phyloP scores from a whole-genome alignment of 768 basidiomycete species.

The Dentipellis fragilis region DNA sequence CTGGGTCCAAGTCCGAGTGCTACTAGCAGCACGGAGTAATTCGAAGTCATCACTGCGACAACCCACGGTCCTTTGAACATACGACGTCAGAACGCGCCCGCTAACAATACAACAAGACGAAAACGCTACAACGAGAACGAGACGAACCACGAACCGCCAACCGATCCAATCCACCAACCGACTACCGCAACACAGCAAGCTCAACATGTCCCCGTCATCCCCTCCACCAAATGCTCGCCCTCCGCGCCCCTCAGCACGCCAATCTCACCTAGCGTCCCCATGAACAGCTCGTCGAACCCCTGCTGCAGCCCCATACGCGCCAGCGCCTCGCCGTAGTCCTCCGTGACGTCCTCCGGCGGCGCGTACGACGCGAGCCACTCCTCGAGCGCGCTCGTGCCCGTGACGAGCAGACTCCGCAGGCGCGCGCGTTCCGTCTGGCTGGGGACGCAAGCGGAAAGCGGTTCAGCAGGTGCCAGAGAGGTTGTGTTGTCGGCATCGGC shows the following conservation, averaged over 20 bases:
- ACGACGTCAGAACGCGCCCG: no score
- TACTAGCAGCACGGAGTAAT: no score
- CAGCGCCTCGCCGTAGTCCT: slow-evolving; percentile 28
- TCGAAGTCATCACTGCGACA: no score
- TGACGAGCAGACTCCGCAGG: slow-evolving; percentile 55
- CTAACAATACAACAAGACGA: no score
- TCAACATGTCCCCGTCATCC: slow-evolving; percentile 3
- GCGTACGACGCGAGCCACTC: slow-evolving; percentile 45
- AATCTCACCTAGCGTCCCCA: slow-evolving; percentile 49
- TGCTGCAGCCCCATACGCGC: slow-evolving; percentile 46
- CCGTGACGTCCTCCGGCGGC: slow-evolving; percentile 14
- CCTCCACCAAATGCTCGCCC: not conserved
- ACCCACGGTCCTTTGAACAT: no score
- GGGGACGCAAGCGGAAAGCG: slow-evolving; percentile 28
- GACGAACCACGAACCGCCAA: no score
- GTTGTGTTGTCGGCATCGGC: slow-evolving; percentile 13
- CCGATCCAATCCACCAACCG: no score
- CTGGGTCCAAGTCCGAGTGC: no score
- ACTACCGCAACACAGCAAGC: not conserved
- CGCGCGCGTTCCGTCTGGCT: slow-evolving; percentile 67
- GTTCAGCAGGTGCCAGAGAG: slow-evolving; percentile 29
- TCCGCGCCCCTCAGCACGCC: slow-evolving; percentile 20
- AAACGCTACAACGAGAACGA: no score
- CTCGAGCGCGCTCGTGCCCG: slow-evolving; percentile 50
- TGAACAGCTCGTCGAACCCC: slow-evolving; percentile 55